Conservation (phyloP, 768 basidiomycete genomes). For the Tulasnella sp. region DNA sequence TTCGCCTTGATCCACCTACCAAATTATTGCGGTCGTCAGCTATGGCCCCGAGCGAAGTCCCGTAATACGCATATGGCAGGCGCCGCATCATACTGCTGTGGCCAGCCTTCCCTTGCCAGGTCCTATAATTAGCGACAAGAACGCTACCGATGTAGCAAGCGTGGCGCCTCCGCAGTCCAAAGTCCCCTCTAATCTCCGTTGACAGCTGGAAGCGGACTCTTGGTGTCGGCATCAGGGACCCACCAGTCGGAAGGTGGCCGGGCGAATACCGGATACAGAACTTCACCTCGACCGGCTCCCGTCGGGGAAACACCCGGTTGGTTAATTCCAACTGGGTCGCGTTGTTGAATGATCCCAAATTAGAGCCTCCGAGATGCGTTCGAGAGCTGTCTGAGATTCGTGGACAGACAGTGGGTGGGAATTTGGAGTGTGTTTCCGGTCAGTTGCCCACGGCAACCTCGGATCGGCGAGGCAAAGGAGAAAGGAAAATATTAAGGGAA, state of each 20-base stretch:
- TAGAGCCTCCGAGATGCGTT: background rate
- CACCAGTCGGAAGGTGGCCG: constrained; percentile 9
- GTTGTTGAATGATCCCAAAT: background rate
- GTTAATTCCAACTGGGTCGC: background rate
- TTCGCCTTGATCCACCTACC: background rate
- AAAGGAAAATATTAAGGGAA: background rate
- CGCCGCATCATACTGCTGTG: background rate
- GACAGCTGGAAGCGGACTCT: constrained; percentile 4
- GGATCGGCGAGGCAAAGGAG: background rate
- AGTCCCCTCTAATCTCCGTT: background rate
- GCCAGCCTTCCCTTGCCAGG: too few relatives aligned
- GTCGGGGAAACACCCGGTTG: constrained; percentile 5
- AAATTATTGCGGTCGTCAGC: background rate
- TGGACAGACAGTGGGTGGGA: background rate
- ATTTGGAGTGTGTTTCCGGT: background rate
- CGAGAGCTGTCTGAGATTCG: background rate
- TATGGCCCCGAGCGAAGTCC: background rate
- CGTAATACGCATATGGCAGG: background rate
- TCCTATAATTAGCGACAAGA: background rate
- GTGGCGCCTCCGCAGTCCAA: constrained; percentile 4
- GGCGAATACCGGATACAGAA: background rate
- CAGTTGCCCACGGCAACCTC: background rate
- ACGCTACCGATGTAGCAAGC: background rate
- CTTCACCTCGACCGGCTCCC: background rate
- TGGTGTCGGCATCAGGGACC: background rate